A percentile compares a stretch with the other conserved stretches of the same genome.
Conservation (phyloP, 225 moss, liverwort and hornwort genomes). For the Thuidium tamariscinum region DNA sequence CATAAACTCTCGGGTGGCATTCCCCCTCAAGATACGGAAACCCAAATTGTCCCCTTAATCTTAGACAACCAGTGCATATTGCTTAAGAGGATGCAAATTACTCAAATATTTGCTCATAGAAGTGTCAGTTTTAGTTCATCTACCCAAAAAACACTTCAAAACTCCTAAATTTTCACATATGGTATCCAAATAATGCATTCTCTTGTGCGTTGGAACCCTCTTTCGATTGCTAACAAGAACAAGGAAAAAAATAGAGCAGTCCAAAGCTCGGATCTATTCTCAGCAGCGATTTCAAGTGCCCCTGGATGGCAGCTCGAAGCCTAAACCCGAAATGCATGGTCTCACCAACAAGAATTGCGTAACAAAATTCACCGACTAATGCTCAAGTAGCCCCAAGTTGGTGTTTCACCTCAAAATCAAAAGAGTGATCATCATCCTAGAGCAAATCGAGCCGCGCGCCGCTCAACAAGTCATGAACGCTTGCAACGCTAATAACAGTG, state of each 20-base stretch:
- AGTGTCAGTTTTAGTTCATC: background rate
- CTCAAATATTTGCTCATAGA: background rate
- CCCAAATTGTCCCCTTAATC: background rate
- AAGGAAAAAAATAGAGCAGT: background rate
- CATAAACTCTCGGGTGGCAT: background rate
- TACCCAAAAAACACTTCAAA: background rate
- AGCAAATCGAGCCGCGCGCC: background rate
- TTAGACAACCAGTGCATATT: background rate
- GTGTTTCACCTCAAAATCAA: background rate
- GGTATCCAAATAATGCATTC: background rate
- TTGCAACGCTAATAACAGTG: background rate
- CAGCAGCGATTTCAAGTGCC: background rate
- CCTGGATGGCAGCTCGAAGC: background rate
- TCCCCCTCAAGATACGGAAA: background rate
- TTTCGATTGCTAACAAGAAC: background rate
- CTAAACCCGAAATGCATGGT: background rate
- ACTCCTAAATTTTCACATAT: background rate
- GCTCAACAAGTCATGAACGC: background rate
- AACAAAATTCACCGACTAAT: background rate
- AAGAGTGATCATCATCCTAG: background rate
- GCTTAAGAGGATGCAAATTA: background rate
- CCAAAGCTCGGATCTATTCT: background rate
- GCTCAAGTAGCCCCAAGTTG: background rate
- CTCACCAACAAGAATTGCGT: background rate
- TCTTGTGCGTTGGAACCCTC: background rate